These are phyloP conservation scores for Oldenlandia corymbosa DNA, from an alignment of 257 asterid species.

Conservation along the genomic window DNA sequence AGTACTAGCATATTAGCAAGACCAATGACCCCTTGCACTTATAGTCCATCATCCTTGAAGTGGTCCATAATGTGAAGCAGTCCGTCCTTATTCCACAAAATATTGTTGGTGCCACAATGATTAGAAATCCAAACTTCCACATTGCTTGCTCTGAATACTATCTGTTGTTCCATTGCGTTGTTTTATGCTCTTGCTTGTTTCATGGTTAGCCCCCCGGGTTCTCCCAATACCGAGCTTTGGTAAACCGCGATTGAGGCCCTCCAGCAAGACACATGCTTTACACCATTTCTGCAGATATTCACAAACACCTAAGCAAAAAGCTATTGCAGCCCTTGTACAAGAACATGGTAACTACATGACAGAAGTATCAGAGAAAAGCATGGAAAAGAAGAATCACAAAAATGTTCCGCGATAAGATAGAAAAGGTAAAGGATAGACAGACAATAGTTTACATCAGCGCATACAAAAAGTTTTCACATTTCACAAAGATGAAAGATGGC, in stretches of 20 bases:
- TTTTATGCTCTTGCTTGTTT: conserved; percentile 26
- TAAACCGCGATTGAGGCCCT: conserved; percentile 87
- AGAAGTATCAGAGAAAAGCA: background rate
- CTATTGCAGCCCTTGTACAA: too few species aligned
- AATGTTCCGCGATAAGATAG: background rate
- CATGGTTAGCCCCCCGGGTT: conserved; percentile 42
- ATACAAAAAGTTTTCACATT: background rate
- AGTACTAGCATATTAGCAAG: too few species aligned
- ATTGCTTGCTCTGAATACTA: conserved; percentile 60
- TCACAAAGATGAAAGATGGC: background rate
- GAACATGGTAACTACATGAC: too few species aligned
- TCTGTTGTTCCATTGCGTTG: conserved; percentile 36
- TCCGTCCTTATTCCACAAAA: too few species aligned
- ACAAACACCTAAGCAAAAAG: background rate
- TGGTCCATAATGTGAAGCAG: too few species aligned
- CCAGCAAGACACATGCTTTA: conserved; percentile 88
- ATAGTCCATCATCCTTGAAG: too few species aligned
- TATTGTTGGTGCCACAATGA: background rate
- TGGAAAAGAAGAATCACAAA: background rate
- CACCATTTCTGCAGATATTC: conserved; percentile 79
- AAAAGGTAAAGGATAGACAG: background rate
- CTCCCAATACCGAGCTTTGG: conserved; percentile 89
- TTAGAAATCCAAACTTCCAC: conserved; percentile 72
- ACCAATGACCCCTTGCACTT: too few species aligned
- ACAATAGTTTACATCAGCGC: background rate